A percentile compares a stretch with the other conserved stretches of the same genome.
Evolutionary conservation across 179 eudicot genomes (phyloP).

Genomic region (Vitellaria paradoxa): DNA sequence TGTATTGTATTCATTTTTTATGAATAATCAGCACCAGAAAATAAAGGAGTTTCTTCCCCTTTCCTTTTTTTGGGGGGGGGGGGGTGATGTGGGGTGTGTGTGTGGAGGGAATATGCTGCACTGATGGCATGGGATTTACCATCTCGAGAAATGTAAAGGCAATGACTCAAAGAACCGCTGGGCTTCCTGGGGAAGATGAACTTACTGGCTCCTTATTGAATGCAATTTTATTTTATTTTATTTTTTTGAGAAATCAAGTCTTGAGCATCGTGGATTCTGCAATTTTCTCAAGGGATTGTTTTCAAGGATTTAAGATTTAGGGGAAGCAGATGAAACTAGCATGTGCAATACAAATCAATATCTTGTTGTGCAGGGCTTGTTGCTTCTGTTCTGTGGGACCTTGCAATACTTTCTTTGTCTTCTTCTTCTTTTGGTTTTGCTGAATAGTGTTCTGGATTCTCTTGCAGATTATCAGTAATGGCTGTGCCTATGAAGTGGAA

Average conservation of each 20-base stretch:
- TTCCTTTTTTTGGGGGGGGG: no score
- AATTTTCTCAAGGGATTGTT: background rate
- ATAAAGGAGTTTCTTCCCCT: no score
- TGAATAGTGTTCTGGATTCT: conserved; percentile 4
- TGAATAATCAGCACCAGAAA: no score
- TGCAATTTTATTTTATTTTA: background rate
- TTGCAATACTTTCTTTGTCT: no score
- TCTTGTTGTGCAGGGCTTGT: background rate
- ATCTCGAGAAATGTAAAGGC: background rate
- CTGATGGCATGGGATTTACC: background rate
- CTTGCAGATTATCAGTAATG: conserved; percentile 70
- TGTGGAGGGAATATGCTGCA: background rate
- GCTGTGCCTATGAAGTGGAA: conserved; percentile 73
- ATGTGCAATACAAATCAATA: background rate
- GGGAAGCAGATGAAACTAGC: background rate
- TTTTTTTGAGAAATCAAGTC: background rate
- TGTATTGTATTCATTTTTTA: no score
- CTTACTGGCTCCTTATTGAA: background rate
- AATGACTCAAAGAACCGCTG: background rate
- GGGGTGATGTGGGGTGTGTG: background rate
- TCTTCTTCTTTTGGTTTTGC: background rate
- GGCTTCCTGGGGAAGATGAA: background rate
- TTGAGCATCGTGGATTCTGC: background rate
- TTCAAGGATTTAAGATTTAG: background rate
- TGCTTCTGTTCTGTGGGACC: no score